Conservation (phyloP, 2,329 filamentous ascomycete species). For the Sclerotinia nivalis region DNA sequence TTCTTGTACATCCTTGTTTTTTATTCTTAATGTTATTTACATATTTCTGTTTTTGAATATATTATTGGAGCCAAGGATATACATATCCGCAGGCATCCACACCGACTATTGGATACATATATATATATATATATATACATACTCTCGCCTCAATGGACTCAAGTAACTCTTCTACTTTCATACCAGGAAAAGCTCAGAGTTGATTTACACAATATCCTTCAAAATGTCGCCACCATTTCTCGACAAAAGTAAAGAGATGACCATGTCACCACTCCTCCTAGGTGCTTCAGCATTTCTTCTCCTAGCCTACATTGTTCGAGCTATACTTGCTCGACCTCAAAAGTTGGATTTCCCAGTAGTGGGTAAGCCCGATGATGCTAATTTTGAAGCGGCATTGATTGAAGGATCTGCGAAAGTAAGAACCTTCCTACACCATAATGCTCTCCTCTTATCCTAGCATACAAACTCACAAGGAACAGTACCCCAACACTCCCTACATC, state of each 20-base stretch:
- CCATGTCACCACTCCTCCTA: not conserved
- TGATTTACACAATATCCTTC: not conserved
- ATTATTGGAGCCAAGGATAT: not conserved
- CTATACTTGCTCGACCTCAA: not conserved
- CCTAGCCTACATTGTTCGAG: not conserved
- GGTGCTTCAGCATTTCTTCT: not conserved
- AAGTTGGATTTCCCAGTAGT: not conserved
- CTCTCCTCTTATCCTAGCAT: not conserved
- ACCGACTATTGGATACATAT: not conserved
- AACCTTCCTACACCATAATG: not conserved
- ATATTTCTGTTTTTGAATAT: not conserved
- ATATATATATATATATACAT: too few species aligned
- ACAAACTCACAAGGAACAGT: not conserved
- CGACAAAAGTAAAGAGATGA: not conserved
- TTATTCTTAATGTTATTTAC: not conserved
- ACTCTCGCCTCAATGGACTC: not conserved
- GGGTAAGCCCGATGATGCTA: not conserved
- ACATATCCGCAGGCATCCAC: not conserved
- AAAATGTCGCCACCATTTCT: not conserved
- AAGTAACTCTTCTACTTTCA: not conserved
- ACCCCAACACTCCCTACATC: slow-evolving; percentile 1
- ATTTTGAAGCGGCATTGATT: not conserved
- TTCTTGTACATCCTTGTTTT: not conserved
- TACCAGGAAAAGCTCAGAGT: not conserved
- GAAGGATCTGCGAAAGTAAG: not conserved